phyloP scores from a whole-genome alignment of 352 stramenopile species.

The Pelagophyceae sp. region DNA sequence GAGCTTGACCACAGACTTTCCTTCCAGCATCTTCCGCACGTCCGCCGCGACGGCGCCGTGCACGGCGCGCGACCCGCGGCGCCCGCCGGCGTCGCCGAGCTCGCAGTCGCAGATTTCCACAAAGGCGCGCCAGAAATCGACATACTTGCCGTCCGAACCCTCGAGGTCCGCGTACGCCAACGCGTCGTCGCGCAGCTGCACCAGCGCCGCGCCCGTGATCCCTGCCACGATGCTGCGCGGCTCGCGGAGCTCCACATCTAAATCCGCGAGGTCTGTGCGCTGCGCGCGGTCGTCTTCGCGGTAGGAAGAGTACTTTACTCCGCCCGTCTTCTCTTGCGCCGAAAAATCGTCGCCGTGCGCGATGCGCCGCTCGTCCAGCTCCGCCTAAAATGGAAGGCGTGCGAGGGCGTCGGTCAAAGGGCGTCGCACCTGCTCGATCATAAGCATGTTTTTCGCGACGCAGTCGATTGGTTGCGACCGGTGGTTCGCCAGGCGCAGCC shows the following conservation, averaged over 20 bases:
- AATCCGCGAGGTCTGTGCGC: background rate
- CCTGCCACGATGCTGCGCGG: slow-evolving; percentile 55
- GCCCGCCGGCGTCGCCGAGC: slow-evolving; percentile 36
- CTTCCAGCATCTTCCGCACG: slow-evolving; percentile 11
- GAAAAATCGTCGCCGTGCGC: slow-evolving; percentile 50
- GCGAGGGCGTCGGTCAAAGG: slow-evolving; percentile 37
- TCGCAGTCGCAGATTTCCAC: slow-evolving; percentile 62
- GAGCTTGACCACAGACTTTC: background rate
- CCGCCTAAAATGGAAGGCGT: too few relatives aligned
- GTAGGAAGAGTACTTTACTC: slow-evolving; percentile 30
- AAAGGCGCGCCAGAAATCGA: slow-evolving; percentile 73
- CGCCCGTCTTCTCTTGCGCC: slow-evolving; percentile 34
- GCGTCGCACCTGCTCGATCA: slow-evolving; percentile 69
- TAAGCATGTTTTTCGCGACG: slow-evolving; percentile 95
- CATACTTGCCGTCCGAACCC: slow-evolving; percentile 37
- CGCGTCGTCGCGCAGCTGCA: slow-evolving; percentile 73
- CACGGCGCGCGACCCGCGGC: background rate
- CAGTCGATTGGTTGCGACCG: slow-evolving; percentile 91
- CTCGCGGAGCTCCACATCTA: slow-evolving; percentile 11
- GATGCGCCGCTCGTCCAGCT: slow-evolving; percentile 65
- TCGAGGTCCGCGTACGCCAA: slow-evolving; percentile 79
- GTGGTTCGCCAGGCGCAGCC: slow-evolving; percentile 70
- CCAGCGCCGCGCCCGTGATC: slow-evolving; percentile 62
- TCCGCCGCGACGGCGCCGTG: slow-evolving; percentile 22
- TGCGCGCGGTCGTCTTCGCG: background rate